A percentile compares a stretch with the other conserved stretches of the same genome.
Evolutionary conservation across 2,329 filamentous ascomycete genomes (phyloP).

Genomic region (Claviceps fusiformis): DNA sequence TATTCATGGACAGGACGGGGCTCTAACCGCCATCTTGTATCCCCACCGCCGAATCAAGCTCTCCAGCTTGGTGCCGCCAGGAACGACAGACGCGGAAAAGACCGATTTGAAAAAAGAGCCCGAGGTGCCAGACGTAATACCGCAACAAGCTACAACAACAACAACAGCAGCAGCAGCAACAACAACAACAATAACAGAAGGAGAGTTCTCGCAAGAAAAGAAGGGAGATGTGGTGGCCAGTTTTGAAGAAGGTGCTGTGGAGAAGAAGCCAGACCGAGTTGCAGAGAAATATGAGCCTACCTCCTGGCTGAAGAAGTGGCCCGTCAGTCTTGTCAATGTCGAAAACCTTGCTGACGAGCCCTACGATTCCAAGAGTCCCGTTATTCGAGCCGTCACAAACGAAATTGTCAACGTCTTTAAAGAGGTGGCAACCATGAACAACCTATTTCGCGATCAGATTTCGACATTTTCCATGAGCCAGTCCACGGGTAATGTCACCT

Average conservation of each 20-base stretch:
- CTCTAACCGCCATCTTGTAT: slow-evolving; percentile 86
- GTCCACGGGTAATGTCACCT: slow-evolving; percentile 84
- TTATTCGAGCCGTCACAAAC: slow-evolving; percentile 83
- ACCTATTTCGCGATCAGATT: slow-evolving; percentile 91
- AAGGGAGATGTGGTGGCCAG: slow-evolving; percentile 93
- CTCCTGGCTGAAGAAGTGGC: slow-evolving; percentile 79
- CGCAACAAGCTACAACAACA: slow-evolving; percentile 26
- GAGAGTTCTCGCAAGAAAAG: slow-evolving; percentile 46
- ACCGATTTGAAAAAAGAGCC: slow-evolving; percentile 34
- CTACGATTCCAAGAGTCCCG: slow-evolving; percentile 76
- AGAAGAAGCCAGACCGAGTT: slow-evolving; percentile 38
- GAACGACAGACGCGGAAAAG: slow-evolving; percentile 36
- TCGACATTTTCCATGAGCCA: slow-evolving; percentile 95
- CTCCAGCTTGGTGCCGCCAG: slow-evolving; percentile 65
- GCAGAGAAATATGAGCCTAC: slow-evolving; percentile 66
- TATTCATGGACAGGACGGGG: slow-evolving; percentile 70
- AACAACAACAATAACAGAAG: slow-evolving; percentile 25
- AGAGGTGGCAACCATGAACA: slow-evolving; percentile 87
- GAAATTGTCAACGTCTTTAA: slow-evolving; percentile 99
- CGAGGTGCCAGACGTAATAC: slow-evolving; percentile 44
- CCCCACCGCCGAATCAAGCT: slow-evolving; percentile 90
- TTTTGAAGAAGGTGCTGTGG: slow-evolving; percentile 72
- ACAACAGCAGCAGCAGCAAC: neutral
- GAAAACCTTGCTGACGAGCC: slow-evolving; percentile 85
- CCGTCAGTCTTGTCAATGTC: slow-evolving; percentile 88